Evolutionary conservation across 106 monocot genomes (phyloP).

Genomic region (Posidonia australis): DNA sequence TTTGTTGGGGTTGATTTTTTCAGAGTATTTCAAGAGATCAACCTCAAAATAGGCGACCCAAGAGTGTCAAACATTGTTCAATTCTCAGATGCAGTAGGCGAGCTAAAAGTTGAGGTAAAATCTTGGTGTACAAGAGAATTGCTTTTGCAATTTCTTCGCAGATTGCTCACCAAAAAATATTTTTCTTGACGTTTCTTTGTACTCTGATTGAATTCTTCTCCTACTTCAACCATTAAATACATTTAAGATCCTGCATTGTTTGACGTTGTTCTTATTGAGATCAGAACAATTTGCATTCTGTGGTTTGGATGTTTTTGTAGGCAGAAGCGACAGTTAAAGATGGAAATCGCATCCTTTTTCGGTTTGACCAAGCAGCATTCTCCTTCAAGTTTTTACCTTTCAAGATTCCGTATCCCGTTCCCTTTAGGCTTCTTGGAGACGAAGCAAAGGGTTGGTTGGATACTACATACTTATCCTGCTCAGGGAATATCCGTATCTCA

Average conservation of each 20-base stretch:
- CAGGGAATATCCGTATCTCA: conserved; percentile 88
- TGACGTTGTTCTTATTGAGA: too few relatives aligned
- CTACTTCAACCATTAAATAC: too few relatives aligned
- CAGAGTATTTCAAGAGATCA: conserved; percentile 89
- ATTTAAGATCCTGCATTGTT: too few relatives aligned
- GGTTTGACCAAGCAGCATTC: conserved; percentile 90
- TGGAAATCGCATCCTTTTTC: conserved; percentile 72
- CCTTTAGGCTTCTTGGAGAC: conserved; percentile 90
- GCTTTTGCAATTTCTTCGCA: neutral
- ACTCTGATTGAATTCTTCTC: neutral
- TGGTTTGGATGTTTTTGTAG: conserved; percentile 15
- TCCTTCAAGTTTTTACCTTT: conserved; percentile 91
- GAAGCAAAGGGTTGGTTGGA: conserved; percentile 99
- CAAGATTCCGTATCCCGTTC: conserved; percentile 95
- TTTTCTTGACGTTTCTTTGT: neutral
- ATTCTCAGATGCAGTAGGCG: conserved; percentile 89
- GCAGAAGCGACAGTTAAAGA: conserved; percentile 77
- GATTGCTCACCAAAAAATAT: neutral
- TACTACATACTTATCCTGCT: conserved; percentile 78
- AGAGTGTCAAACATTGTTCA: conserved; percentile 81
- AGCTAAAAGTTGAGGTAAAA: conserved; percentile 90
- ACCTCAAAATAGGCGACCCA: conserved; percentile 68
- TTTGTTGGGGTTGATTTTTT: conserved; percentile 91
- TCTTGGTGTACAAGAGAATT: neutral
- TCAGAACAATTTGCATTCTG: neutral